A percentile compares a stretch with the other conserved stretches of the same genome.
Conservation (phyloP, 2,329 filamentous ascomycete species). For the Emmonsiellopsis sp. region DNA sequence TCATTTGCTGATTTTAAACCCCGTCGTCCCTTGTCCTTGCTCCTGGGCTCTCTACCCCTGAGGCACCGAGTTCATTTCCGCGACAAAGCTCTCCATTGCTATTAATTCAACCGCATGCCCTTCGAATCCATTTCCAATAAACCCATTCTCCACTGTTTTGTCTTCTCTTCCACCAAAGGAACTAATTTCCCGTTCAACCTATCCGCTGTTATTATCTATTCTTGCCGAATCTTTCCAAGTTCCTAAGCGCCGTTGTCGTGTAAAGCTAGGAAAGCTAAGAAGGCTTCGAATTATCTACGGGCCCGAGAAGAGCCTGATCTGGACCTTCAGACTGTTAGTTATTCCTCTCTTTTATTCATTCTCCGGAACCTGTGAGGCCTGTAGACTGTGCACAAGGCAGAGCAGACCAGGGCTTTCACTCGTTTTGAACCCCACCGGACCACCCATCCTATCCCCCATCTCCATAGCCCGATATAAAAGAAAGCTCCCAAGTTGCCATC, state of each 20-base stretch:
- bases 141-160: not conserved
- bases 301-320: not conserved
- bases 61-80: not conserved
- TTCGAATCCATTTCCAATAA: not conserved
- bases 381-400: not conserved
- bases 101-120: not conserved
- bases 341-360: not conserved
- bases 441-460: not conserved
- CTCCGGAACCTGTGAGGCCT: not conserved
- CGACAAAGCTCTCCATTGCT: not conserved
- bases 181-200: not conserved
- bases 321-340: not conserved
- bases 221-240: not conserved
- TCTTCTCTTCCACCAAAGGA: not conserved
- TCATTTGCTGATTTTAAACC: constrained; percentile 1
- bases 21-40: not conserved
- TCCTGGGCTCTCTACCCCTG: not conserved
- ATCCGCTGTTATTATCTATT: not conserved
- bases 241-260: not conserved
- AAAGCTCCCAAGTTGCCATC: not conserved
- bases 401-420: not conserved
- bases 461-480: not conserved
- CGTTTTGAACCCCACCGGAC: not conserved
- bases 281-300: not conserved
- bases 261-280: not conserved